These are phyloP conservation scores for Podospora anserina DNA, from an alignment of 495 filamentous ascomycete species.

Conservation along the genomic window DNA sequence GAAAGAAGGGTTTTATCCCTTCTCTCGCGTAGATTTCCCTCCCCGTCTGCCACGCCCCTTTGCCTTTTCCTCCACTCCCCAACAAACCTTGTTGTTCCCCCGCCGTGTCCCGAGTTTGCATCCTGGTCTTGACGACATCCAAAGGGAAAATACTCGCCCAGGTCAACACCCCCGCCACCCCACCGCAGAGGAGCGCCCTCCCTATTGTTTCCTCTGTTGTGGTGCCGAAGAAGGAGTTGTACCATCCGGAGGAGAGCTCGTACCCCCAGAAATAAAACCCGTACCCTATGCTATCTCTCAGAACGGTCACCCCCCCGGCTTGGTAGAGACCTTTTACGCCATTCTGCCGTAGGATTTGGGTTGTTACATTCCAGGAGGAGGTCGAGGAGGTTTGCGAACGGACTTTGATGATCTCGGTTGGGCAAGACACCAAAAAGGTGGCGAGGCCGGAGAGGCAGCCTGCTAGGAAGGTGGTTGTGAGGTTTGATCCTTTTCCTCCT, in stretches of 20 bases:
- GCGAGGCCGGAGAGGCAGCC: slow-evolving; percentile 75
- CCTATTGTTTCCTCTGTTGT: slow-evolving; percentile 49
- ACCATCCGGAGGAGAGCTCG: slow-evolving; percentile 60
- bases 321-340: slow-evolving; percentile 71
- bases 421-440: slow-evolving; percentile 75
- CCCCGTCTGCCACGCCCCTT: slow-evolving; percentile 58
- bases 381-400: slow-evolving; percentile 56
- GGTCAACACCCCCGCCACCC: slow-evolving; percentile 76
- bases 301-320: slow-evolving; percentile 72
- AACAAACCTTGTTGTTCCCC: slow-evolving; percentile 34
- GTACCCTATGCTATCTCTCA: slow-evolving; percentile 82
- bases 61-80: slow-evolving; percentile 14
- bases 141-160: slow-evolving; percentile 87
- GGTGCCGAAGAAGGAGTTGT: slow-evolving; percentile 26
- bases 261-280: slow-evolving; percentile 94
- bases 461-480: slow-evolving; percentile 65
- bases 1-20: slow-evolving; percentile 67
- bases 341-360: slow-evolving; percentile 55
- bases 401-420: slow-evolving; percentile 86
- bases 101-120: slow-evolving; percentile 64
- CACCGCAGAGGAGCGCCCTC: slow-evolving; percentile 74
- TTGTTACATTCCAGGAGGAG: slow-evolving; percentile 54
- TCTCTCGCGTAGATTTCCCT: slow-evolving; percentile 60
- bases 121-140: slow-evolving; percentile 83
- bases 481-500: slow-evolving; percentile 26